Evolutionary conservation across 805 yeast genomes (phyloP).

Genomic region (Pichia rugopelliculosa): DNA sequence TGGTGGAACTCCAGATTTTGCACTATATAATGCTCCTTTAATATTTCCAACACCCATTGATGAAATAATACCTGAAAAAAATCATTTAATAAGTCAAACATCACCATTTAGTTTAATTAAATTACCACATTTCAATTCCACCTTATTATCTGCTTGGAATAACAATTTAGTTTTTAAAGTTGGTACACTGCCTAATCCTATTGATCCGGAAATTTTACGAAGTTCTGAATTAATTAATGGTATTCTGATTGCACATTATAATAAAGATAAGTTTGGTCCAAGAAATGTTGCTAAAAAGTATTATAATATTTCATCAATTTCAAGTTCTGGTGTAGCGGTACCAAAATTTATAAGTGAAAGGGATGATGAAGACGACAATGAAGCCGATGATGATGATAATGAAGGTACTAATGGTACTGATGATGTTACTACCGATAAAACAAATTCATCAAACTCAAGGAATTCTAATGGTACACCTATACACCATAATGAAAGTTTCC

Average conservation of each 20-base stretch:
- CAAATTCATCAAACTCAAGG: not conserved
- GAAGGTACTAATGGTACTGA: not conserved
- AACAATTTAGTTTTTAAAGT: conserved; percentile 49
- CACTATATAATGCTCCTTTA: conserved; percentile 37
- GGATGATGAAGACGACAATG: conserved; percentile 24
- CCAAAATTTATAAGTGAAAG: conserved; percentile 61
- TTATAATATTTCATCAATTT: conserved; percentile 29
- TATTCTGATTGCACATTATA: conserved; percentile 42
- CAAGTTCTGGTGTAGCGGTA: conserved; percentile 19
- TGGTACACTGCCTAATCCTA: conserved; percentile 48
- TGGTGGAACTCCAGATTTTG: conserved; percentile 32
- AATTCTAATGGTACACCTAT: not conserved
- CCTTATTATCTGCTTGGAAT: conserved; percentile 77
- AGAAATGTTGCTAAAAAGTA: conserved; percentile 43
- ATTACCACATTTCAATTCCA: conserved; percentile 77
- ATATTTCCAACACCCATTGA: conserved; percentile 43
- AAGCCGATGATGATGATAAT: conserved; percentile 15
- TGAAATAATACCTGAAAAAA: conserved; percentile 27
- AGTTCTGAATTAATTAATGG: conserved; percentile 31
- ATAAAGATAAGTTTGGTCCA: conserved; percentile 48
- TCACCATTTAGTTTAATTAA: conserved; percentile 70
- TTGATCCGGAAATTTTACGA: conserved; percentile 42
- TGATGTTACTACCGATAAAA: not conserved
- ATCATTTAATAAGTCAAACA: conserved; percentile 34
- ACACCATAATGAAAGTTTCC: conserved; percentile 22